Evolutionary conservation across 768 basidiomycete genomes (phyloP), one percentile per base, ranked within the genome.

Genomic region (Tylopilus intermedius): DNA sequence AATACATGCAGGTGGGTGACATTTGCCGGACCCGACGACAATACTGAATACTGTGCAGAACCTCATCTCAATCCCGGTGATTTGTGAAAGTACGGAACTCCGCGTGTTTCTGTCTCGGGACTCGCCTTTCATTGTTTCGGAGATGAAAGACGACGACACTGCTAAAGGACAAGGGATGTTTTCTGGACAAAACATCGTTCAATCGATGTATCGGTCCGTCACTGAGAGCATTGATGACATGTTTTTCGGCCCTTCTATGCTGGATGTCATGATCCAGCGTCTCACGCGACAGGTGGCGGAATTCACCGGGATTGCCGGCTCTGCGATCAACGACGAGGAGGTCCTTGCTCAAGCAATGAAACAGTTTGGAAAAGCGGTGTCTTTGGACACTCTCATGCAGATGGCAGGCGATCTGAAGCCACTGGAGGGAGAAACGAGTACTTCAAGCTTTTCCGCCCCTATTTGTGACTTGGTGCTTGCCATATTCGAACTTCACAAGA

Each of bases 151-250:
- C 18, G 72, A 74, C 18, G 72, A 74, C 45, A 46, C n/a, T 58
- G 54, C 11, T 10, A 81, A 84, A 65, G 64, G 71, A 10, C 59
- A 74, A 5, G 68, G 72, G 13, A 64, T 75, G 0, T 84, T 86
- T 61, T 82, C 85, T 18, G 85, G 86, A 7, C 82, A 82, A 13
- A 84, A 83, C 51, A 76, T 96, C 35, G 90, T 97, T 49, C 85
- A 86, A 50, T 87, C 84, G 22, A 80, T 99, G 52, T 98, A 95
- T 66, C 84, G 87, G 29, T 90, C 92, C 24, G 90, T 99, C 43
- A 82, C 95, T 5, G 90, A 91, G 57, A 94, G 93, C 66, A 86
- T 98, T 62, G 96, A 99, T 67, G 96, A 98, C 68, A 91, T 96
- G 80, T 86, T 95, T 71, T 92, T 95, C 58, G 94, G 91, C 3